These are phyloP conservation scores for Cladosporium sp. DNA, from an alignment of 2,329 filamentous ascomycete genomes.

Conservation along the genomic window DNA sequence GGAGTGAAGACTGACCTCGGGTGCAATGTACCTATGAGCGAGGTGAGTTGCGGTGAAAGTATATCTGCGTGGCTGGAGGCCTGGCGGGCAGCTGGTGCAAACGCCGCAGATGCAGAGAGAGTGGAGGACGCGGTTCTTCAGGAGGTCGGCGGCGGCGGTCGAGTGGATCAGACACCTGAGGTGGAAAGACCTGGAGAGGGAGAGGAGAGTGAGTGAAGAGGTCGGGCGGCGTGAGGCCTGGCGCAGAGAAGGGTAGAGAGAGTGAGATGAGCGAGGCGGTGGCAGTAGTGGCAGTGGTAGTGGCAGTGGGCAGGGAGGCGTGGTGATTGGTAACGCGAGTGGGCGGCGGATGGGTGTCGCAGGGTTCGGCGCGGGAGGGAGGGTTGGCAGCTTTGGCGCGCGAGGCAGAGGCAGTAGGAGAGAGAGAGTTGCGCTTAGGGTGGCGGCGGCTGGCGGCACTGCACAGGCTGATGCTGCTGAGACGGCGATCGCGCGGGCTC, in stretches of 20 bases:
- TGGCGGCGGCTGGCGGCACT: background rate
- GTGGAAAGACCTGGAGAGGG: background rate
- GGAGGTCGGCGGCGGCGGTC: conserved; percentile 5
- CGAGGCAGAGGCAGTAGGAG: background rate
- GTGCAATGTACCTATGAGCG: conserved; percentile 4
- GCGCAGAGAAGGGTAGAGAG: background rate
- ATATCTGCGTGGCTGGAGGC: conserved; percentile 8
- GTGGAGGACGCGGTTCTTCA: background rate
- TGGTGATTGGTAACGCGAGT: conserved; percentile 10
- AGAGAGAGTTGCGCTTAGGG: background rate
- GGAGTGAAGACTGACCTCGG: conserved; percentile 10
- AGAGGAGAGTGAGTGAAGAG: background rate
- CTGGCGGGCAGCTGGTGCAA: conserved; percentile 9
- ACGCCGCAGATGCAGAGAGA: conserved; percentile 1
- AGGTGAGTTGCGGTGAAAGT: conserved; percentile 5
- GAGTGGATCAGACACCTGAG: background rate
- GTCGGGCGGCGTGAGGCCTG: background rate
- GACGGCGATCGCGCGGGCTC: background rate
- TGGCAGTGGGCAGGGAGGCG: conserved; percentile 2
- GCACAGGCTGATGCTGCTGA: background rate
- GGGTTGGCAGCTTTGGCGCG: background rate
- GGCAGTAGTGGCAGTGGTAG: background rate
- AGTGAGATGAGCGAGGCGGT: background rate
- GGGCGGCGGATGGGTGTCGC: background rate
- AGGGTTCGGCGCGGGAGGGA: conserved; percentile 2